These are phyloP conservation scores for Neostapfia colusana DNA, from an alignment of 176 grass and related monocot genomes.

Conservation along the genomic window DNA sequence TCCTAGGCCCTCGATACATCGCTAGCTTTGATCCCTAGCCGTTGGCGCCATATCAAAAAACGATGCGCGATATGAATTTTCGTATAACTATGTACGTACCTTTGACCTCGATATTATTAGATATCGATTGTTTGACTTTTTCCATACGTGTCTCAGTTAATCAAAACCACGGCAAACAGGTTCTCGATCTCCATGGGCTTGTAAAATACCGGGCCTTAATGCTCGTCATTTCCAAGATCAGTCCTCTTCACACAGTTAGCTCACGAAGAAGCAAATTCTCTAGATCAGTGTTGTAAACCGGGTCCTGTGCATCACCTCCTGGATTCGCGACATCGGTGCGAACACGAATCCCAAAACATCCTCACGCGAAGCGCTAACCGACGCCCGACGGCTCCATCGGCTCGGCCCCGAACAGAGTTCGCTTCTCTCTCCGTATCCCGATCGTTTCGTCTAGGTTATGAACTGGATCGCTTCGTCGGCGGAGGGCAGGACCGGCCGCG, in stretches of 20 bases:
- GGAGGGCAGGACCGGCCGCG: too few species aligned
- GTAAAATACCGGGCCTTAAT: constrained; percentile 28
- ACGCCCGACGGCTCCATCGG: too few species aligned
- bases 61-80: neutral
- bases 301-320: too few species aligned
- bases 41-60: neutral
- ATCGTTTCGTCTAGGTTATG: too few species aligned
- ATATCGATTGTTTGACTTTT: neutral
- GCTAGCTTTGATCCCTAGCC: neutral
- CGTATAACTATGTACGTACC: neutral
- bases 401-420: too few species aligned
- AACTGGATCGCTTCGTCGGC: too few species aligned
- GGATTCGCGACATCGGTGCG: too few species aligned
- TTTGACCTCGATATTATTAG: neutral
- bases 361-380: too few species aligned
- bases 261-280: too few species aligned
- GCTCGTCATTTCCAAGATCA: neutral
- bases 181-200: neutral
- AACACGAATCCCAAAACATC: too few species aligned
- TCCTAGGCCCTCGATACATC: neutral
- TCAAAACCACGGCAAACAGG: neutral
- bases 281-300: too few species aligned
- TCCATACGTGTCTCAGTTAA: neutral
- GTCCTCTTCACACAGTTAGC: neutral
- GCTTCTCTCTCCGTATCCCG: too few species aligned